These are phyloP conservation scores for Lachancea sp. DNA, from an alignment of 805 yeast species.

Conservation along the genomic window DNA sequence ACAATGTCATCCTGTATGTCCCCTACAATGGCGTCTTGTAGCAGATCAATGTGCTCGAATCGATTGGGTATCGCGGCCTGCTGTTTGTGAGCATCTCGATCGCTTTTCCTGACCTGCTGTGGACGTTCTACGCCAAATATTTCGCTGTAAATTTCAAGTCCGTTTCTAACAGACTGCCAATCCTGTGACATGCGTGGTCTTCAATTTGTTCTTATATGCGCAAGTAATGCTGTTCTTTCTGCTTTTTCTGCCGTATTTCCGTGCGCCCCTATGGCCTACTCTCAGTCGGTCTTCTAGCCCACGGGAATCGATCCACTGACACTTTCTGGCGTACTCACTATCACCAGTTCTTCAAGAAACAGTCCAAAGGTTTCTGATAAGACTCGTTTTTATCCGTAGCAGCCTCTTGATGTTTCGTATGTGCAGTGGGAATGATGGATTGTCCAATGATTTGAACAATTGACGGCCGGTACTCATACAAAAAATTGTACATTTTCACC, in stretches of 20 bases:
- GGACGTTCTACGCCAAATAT: constrained; percentile 27
- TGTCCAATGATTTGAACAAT: neutral
- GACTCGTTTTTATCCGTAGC: neutral
- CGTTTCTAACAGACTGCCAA: neutral
- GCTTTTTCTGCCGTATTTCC: neutral
- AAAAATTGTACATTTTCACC: neutral
- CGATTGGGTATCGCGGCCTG: constrained; percentile 13
- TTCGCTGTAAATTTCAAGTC: constrained; percentile 21
- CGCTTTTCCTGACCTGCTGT: neutral
- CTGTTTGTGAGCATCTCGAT: neutral
- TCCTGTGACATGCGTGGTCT: constrained; percentile 4
- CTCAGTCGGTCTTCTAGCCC: neutral
- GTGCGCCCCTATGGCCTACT: neutral
- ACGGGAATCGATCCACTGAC: neutral
- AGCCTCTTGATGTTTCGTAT: neutral
- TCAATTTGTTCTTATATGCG: no score
- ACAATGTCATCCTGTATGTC: constrained; percentile 20
- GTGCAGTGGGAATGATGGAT: neutral
- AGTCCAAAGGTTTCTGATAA: neutral
- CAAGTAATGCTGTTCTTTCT: neutral
- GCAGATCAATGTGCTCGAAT: constrained; percentile 20
- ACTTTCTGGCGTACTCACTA: neutral
- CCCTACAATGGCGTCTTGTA: constrained; percentile 16
- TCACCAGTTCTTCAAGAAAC: neutral
- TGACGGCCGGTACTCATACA: neutral